These are phyloP conservation scores for Tylopilus plumbeoviolaceoides DNA, from an alignment of 768 basidiomycete species.

Conservation along the genomic window DNA sequence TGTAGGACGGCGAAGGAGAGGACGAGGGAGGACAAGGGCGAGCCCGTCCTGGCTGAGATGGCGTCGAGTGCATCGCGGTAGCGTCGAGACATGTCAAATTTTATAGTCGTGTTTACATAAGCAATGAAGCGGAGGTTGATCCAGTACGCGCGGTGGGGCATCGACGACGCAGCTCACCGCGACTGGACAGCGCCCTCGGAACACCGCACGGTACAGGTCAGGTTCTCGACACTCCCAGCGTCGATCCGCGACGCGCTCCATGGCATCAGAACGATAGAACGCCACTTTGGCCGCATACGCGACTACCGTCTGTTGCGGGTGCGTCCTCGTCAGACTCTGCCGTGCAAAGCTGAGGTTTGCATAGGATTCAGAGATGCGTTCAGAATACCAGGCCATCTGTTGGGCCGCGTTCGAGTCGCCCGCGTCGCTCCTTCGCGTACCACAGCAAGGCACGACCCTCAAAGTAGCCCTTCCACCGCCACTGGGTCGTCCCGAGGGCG, in stretches of 20 bases:
- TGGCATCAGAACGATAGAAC: constrained; percentile 53
- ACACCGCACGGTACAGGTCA: constrained; percentile 35
- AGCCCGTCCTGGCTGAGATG: constrained; percentile 64
- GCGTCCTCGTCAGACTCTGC: constrained; percentile 5
- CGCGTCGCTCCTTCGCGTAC: constrained; percentile 36
- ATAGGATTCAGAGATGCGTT: constrained; percentile 47
- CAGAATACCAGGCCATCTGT: constrained; percentile 40
- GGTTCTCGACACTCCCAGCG: constrained; percentile 37
- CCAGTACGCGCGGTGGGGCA: background rate
- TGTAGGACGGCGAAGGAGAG: constrained; percentile 84
- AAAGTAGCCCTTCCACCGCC: constrained; percentile 28
- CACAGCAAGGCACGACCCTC: constrained; percentile 27
- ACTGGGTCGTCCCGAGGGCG: constrained; percentile 25
- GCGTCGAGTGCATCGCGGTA: constrained; percentile 54
- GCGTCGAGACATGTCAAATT: constrained; percentile 32
- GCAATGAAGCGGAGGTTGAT: constrained; percentile 5
- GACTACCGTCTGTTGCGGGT: constrained; percentile 44
- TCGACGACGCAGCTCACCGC: constrained; percentile 23
- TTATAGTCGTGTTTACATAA: constrained; percentile 19
- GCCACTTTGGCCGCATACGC: constrained; percentile 45
- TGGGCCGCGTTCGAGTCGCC: constrained; percentile 45
- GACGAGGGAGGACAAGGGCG: constrained; percentile 69
- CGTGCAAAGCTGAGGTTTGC: background rate
- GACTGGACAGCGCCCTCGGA: constrained; percentile 11
- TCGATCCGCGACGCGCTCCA: constrained; percentile 50